phyloP scores from a whole-genome alignment of 306 rosid genomes.

The Pueraria montana region DNA sequence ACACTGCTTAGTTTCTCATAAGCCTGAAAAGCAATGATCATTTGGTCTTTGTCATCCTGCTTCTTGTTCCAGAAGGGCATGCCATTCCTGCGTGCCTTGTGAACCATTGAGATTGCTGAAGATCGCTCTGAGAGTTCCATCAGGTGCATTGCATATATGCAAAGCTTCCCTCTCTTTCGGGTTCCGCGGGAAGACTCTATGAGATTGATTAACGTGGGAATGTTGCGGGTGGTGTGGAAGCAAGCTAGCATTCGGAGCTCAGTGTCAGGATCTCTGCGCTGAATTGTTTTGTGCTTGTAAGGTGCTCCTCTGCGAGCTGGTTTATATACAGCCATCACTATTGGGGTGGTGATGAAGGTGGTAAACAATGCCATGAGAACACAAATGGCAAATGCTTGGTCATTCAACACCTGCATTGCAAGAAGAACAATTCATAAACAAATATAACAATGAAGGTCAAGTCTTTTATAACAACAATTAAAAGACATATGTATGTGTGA shows the following conservation, averaged over 20 bases:
- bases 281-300: slow-evolving; percentile 66
- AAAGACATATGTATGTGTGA: neutral
- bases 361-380: slow-evolving; percentile 82
- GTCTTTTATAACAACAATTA: neutral
- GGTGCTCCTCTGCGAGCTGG: slow-evolving; percentile 80
- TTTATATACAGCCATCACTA: slow-evolving; percentile 69
- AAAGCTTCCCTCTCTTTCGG: slow-evolving; percentile 61
- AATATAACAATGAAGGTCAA: neutral
- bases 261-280: slow-evolving; percentile 54
- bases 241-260: slow-evolving; percentile 73
- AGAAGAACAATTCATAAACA: neutral
- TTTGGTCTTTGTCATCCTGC: slow-evolving; percentile 50
- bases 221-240: slow-evolving; percentile 75
- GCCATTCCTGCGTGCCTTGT: slow-evolving; percentile 76
- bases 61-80: slow-evolving; percentile 80
- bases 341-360: slow-evolving; percentile 81
- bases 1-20: slow-evolving; percentile 66
- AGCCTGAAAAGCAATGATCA: slow-evolving; percentile 76
- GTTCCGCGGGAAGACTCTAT: slow-evolving; percentile 74
- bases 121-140: slow-evolving; percentile 85
- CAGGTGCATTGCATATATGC: slow-evolving; percentile 80
- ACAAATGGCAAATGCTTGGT: slow-evolving; percentile 76
- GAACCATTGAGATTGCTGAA: slow-evolving; percentile 83
- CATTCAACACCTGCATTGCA: slow-evolving; percentile 69
- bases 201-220: slow-evolving; percentile 71